phyloP scores from a whole-genome alignment of 768 basidiomycete genomes.

The Terana coerulea region DNA sequence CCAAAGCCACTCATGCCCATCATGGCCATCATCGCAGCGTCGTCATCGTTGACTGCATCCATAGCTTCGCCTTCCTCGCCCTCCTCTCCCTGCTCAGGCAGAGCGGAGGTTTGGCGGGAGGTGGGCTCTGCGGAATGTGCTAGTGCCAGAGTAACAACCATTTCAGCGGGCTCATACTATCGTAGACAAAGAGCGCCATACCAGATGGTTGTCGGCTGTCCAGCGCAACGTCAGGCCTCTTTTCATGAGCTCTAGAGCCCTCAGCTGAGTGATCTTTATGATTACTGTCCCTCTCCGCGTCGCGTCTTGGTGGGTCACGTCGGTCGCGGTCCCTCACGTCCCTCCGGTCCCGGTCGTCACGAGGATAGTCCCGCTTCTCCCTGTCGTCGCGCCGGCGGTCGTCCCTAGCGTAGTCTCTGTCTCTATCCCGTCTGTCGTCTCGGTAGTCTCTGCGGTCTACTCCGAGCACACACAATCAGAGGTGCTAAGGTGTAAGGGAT shows the following conservation, averaged over 20 bases:
- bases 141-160: neutral
- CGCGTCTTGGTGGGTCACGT: slow-evolving; percentile 13
- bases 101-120: slow-evolving; percentile 40
- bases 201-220: slow-evolving; percentile 4
- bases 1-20: slow-evolving; percentile 87
- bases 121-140: slow-evolving; percentile 23
- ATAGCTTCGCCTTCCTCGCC: slow-evolving; percentile 42
- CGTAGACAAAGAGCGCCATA: neutral
- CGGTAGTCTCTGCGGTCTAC: slow-evolving; percentile 26
- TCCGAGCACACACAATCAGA: too few relatives aligned
- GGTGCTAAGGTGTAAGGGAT: too few relatives aligned
- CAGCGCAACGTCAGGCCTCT: neutral
- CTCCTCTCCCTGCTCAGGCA: slow-evolving; percentile 46
- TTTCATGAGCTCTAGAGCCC: slow-evolving; percentile 3
- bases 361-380: slow-evolving; percentile 33
- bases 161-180: too few relatives aligned
- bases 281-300: slow-evolving; percentile 11
- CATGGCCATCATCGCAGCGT: slow-evolving; percentile 79
- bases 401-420: slow-evolving; percentile 19
- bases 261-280: slow-evolving; percentile 25
- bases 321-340: slow-evolving; percentile 39
- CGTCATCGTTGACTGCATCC: slow-evolving; percentile 57
- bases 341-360: slow-evolving; percentile 32
- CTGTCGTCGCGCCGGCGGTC: slow-evolving; percentile 63
- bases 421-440: slow-evolving; percentile 35